A percentile compares a stretch with the other conserved stretches of the same genome.
Evolutionary conservation across 2,329 filamentous ascomycete genomes (phyloP).

Genomic region (Claviceps sp.): DNA sequence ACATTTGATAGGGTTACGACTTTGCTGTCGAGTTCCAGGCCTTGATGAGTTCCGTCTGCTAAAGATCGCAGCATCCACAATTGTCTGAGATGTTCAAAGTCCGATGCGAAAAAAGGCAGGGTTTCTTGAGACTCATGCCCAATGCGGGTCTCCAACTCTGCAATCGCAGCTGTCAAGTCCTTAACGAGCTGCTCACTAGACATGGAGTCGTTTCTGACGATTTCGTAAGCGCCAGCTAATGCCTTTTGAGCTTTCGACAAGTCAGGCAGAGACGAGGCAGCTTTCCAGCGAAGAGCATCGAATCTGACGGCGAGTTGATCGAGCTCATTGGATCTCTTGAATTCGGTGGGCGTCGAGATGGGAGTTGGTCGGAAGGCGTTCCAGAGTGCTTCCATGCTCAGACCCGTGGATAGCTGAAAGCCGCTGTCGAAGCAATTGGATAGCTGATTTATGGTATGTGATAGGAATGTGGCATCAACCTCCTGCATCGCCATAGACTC

Average conservation of each 20-base stretch:
- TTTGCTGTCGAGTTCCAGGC: slow-evolving; percentile 18
- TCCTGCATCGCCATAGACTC: slow-evolving; percentile 11
- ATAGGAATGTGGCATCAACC: slow-evolving; percentile 23
- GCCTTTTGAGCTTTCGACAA: slow-evolving; percentile 40
- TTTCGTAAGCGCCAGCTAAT: slow-evolving; percentile 40
- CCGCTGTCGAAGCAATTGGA: slow-evolving; percentile 49
- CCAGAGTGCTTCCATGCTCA: slow-evolving; percentile 75
- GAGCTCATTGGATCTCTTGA: slow-evolving; percentile 36
- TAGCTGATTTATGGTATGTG: slow-evolving; percentile 27
- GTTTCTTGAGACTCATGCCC: slow-evolving; percentile 27
- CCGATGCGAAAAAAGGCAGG: slow-evolving; percentile 35
- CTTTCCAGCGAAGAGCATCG: slow-evolving; percentile 47
- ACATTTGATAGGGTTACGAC: slow-evolving; percentile 34
- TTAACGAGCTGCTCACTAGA: slow-evolving; percentile 34
- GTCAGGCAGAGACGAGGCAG: slow-evolving; percentile 35
- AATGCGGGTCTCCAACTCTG: slow-evolving; percentile 33
- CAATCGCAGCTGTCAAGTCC: slow-evolving; percentile 37
- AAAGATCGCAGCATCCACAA: slow-evolving; percentile 28
- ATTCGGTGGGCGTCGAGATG: slow-evolving; percentile 30
- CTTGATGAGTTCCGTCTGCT: neutral
- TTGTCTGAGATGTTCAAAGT: slow-evolving; percentile 46
- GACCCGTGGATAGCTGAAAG: slow-evolving; percentile 60
- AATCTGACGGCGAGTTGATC: slow-evolving; percentile 45
- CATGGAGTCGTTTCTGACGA: slow-evolving; percentile 31
- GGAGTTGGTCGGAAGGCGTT: slow-evolving; percentile 51